phyloP scores from a whole-genome alignment of 768 basidiomycete species.

The Suillus alpinus region DNA sequence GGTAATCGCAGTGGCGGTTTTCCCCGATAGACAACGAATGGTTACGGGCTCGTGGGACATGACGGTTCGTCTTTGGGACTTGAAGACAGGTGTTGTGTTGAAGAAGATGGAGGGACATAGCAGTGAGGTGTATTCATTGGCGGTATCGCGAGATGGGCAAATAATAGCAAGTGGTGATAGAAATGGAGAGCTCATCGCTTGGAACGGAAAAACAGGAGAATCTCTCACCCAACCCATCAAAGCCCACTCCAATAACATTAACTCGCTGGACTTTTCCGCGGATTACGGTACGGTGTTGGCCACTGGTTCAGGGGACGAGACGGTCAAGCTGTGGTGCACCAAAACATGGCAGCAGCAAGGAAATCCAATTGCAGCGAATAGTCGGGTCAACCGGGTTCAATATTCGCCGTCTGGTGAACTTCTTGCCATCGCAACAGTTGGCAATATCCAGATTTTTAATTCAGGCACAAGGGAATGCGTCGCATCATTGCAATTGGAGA shows the following conservation, averaged over 20 bases:
- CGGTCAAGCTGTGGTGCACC: not conserved
- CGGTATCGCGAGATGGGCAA: not conserved
- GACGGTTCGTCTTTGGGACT: not conserved
- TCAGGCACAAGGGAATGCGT: not conserved
- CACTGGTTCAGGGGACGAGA: not conserved
- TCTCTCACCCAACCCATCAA: not conserved
- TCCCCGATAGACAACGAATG: not conserved
- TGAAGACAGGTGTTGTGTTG: not conserved
- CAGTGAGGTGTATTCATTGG: not conserved
- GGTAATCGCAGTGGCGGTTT: not conserved
- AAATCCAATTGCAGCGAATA: not conserved
- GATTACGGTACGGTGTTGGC: not conserved
- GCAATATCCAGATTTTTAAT: not conserved
- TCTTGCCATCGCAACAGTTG: not conserved
- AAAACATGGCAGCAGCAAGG: not conserved
- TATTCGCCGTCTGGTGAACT: not conserved
- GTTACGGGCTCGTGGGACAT: no score
- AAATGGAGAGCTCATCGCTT: not conserved
- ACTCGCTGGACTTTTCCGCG: not conserved
- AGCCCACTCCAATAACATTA: not conserved
- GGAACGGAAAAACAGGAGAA: not conserved
- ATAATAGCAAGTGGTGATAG: not conserved
- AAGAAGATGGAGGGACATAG: not conserved
- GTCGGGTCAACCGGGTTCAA: not conserved
- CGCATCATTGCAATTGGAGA: no score